Evolutionary conservation across 106 monocot species (phyloP), one percentile per base, ranked within the genome.

Genomic region (Triglochin maritima): DNA sequence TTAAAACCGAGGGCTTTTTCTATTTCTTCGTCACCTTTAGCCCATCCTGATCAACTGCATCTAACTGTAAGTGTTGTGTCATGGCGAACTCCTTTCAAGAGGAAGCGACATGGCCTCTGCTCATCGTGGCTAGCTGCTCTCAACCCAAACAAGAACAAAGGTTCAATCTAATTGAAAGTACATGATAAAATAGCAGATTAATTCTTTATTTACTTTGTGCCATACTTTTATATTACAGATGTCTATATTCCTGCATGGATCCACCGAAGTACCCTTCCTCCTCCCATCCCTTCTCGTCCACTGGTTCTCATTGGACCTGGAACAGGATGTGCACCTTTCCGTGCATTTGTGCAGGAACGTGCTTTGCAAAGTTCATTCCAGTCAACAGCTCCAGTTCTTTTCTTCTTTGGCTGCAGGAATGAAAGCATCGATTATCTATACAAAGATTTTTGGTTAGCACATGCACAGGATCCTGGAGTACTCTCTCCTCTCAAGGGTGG

Each of bases 371-470:
- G 51, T 65, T n/a, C 61, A 55, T 62, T 17, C 11, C 63, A 47
- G 49, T 49, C 73, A 17, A 76, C 83, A 61, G 74, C 86, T 59
- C 86, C 96, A 2, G 56, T 88, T 49, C 76, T 88, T 56, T 96
- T 96, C 83, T 96, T 96, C 80, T 96, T 96, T 57, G 96, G 96
- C n/a, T 91, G 96, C 61, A 64, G 90, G 64, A 88, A 82, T 29
- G 57, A 82, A 59, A 76, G 79, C 9, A 68, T 42, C 9, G 96
- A 96, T 66, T 96, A 80, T 64, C 74, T 96, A 7, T 91, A 96
- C 63, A 45, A 75, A 57, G 67, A 86, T 2, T 88, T 90, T 46
- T 96, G 96, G 91, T 57, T 75, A 29, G 68, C 80, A 16, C 85
- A 91, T 57, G 55, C 85, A 2, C 71, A 72, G 44, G 64, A 79